Evolutionary conservation across 2,329 filamentous ascomycete genomes (phyloP).

Genomic region (Xylaria sp.): DNA sequence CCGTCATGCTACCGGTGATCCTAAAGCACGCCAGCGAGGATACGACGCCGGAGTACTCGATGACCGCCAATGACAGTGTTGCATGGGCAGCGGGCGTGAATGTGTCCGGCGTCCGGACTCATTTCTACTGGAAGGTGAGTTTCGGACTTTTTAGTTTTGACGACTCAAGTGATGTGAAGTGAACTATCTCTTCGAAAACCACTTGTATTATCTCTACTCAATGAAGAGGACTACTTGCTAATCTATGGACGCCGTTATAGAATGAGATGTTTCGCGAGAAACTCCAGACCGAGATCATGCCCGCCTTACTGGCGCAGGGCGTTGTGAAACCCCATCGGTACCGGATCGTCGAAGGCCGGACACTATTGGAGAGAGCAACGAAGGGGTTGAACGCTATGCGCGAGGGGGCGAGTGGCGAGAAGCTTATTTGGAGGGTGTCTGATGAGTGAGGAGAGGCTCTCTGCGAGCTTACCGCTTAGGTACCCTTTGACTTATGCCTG

Average conservation of each 20-base stretch:
- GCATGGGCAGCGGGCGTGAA: conserved; percentile 65
- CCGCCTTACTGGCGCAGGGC: conserved; percentile 56
- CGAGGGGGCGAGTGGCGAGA: conserved; percentile 56
- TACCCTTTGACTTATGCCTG: too few species aligned
- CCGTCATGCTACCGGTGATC: conserved; percentile 70
- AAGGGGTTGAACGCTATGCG: conserved; percentile 53
- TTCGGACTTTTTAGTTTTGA: conserved; percentile 35
- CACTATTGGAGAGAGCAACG: conserved; percentile 53
- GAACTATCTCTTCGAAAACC: background rate
- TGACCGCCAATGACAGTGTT: conserved; percentile 59
- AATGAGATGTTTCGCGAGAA: conserved; percentile 67
- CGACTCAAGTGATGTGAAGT: background rate
- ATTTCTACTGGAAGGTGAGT: conserved; percentile 61
- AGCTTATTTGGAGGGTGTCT: conserved; percentile 53
- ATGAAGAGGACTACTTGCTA: background rate
- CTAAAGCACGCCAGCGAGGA: conserved; percentile 61
- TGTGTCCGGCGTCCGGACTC: conserved; percentile 65
- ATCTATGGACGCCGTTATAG: conserved; percentile 47
- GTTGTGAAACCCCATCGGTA: conserved; percentile 56
- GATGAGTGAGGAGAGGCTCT: conserved; percentile 29
- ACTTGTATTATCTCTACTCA: background rate
- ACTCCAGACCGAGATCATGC: conserved; percentile 66
- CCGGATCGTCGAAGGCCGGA: conserved; percentile 55
- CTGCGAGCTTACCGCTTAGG: background rate
- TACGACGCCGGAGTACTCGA: conserved; percentile 62